These are phyloP conservation scores for Ogataea hybrid DNA, from an alignment of 1,139 yeast genomes.

Conservation along the genomic window DNA sequence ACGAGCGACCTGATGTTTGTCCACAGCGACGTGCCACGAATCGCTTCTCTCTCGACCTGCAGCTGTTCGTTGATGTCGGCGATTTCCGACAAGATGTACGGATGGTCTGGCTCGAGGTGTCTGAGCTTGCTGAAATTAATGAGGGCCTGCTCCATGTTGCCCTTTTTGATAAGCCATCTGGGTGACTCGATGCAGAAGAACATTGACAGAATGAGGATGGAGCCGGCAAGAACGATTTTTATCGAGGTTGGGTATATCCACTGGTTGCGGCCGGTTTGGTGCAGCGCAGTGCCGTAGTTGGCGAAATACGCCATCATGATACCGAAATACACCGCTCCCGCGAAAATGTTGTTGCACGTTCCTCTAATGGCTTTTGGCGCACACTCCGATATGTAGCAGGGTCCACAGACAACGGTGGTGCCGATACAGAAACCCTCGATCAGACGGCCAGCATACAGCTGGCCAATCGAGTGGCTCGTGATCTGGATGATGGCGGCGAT, in stretches of 20 bases:
- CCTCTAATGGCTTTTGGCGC: constrained; percentile 56
- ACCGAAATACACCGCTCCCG: constrained; percentile 57
- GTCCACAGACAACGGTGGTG: constrained; percentile 56
- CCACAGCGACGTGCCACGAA: constrained; percentile 31
- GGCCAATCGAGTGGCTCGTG: constrained; percentile 44
- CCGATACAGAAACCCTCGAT: constrained; percentile 52
- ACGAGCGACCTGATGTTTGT: constrained; percentile 37
- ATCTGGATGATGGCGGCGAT: constrained; percentile 49
- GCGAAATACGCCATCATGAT: constrained; percentile 52
- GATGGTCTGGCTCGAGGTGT: constrained; percentile 48
- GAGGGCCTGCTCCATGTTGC: constrained; percentile 20
- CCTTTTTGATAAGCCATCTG: constrained; percentile 37
- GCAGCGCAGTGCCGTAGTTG: constrained; percentile 40
- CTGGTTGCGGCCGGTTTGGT: constrained; percentile 27
- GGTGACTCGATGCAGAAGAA: constrained; percentile 41
- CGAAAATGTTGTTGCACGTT: constrained; percentile 46
- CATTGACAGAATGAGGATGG: constrained; percentile 37
- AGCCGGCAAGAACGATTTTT: constrained; percentile 43
- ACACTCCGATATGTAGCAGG: constrained; percentile 52
- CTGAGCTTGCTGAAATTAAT: constrained; percentile 41
- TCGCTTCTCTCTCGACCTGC: constrained; percentile 37
- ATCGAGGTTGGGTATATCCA: constrained; percentile 39
- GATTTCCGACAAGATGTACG: constrained; percentile 51
- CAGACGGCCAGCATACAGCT: constrained; percentile 52
- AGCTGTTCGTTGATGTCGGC: constrained; percentile 47